Conservation (phyloP, 495 filamentous ascomycete species). For the Glarea lozoyensis region DNA sequence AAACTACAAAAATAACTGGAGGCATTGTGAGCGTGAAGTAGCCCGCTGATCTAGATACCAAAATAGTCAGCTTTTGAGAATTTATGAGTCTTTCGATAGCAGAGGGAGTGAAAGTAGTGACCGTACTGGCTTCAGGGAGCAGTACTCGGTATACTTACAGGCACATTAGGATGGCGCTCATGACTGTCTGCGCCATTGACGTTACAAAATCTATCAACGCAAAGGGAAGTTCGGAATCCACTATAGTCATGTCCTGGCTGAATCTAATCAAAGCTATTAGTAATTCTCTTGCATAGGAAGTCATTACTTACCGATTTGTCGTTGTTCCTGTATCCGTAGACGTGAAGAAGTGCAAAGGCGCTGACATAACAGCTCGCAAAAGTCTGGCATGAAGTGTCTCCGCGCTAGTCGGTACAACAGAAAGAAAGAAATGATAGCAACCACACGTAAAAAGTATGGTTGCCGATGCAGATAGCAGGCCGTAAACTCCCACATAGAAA, state of each 20-base stretch:
- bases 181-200: conserved; percentile 1
- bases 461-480: not conserved
- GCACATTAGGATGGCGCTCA: no score
- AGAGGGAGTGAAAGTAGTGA: no score
- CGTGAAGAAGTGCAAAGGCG: conserved; percentile 18
- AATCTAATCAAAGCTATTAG: no score
- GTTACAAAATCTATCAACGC: not conserved
- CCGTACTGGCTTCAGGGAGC: no score
- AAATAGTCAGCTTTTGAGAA: not conserved
- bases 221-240: conserved; percentile 19
- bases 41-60: conserved; percentile 6
- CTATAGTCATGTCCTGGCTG: conserved; percentile 28
- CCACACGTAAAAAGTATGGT: not conserved
- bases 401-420: not conserved
- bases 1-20: conserved; percentile 27
- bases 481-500: conserved; percentile 12
- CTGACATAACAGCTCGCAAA: conserved; percentile 5
- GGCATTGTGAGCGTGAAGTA: conserved; percentile 18
- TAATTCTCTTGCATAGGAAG: no score
- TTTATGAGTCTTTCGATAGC: no score
- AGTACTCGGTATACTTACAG: no score
- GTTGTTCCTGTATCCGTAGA: conserved; percentile 20
- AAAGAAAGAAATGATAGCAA: not conserved
- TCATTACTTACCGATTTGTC: no score
- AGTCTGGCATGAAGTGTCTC: not conserved